phyloP scores from a whole-genome alignment of 2,329 filamentous ascomycete species.

The Aureobasidium leucospermi region DNA sequence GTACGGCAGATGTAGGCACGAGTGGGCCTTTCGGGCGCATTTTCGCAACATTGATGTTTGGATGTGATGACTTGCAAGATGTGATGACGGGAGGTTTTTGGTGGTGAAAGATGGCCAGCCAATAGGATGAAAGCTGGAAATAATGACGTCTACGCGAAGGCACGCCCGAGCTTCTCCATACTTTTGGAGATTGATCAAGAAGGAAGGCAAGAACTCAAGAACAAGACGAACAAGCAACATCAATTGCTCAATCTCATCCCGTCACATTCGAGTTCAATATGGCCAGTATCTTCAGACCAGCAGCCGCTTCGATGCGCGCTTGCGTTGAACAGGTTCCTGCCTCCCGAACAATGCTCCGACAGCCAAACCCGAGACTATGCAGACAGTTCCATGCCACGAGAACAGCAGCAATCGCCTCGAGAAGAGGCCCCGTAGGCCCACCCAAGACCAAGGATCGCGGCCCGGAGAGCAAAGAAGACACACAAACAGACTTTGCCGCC shows the following conservation, averaged over 20 bases:
- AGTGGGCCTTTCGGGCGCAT: conserved; percentile 12
- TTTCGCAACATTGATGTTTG: background rate
- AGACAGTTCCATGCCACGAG: background rate
- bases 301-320: background rate
- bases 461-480: conserved; percentile 53
- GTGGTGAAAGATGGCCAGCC: background rate
- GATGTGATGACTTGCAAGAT: background rate
- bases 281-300: background rate
- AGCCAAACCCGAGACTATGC: conserved; percentile 1
- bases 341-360: background rate
- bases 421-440: conserved; percentile 19
- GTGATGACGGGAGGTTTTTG: background rate
- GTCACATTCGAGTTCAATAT: background rate
- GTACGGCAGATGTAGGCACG: background rate
- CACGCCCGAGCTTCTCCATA: conserved; percentile 4
- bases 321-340: background rate
- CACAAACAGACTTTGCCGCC: conserved; percentile 63
- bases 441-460: conserved; percentile 51
- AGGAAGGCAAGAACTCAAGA: background rate
- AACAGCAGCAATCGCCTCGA: background rate
- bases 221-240: background rate
- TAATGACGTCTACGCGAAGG: background rate
- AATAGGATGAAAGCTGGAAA: background rate
- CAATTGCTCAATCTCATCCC: background rate
- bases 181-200: background rate